Evolutionary conservation across 2,329 filamentous ascomycete genomes (phyloP), one percentile per base, ranked within the genome.

Genomic region (Biscogniauxia marginata): DNA sequence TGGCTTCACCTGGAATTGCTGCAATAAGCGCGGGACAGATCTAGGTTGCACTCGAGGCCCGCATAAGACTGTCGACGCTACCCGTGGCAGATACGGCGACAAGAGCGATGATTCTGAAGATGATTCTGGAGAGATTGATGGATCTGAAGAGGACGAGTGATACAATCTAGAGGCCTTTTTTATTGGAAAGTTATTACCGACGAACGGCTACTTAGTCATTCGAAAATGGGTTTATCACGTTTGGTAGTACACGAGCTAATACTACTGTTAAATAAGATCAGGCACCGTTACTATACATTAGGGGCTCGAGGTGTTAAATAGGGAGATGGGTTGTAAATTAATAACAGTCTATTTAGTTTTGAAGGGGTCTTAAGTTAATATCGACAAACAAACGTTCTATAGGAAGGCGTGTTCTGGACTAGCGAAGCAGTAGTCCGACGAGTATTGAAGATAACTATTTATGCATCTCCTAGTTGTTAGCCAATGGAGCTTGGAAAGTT

Each of bases 1-100:
- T 8, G 67, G 65, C 23, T 71, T 71, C 56, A 24, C 54, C 9
- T 73, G 69, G 71, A 23, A 39, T 18, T 73, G 70, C 50, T 72
- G 69, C 52, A 49, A 62, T 1, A 34, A 63, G 20, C 21, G 13
- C 5, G 60, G 57, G 7, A 47, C 49, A 3, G 43, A 34, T 8
- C n/a, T 11, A n/a, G 54, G 60, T 4, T 62, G 62, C 54, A 54
- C 22, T 19, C 45, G 48, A 3, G 58, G 60, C 1, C 48, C 22
- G 9, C 60, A 64, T 49, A 39, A 48, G n/a, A 52, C 54, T 16
- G 24, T 23, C 21, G 18, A 49, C 9, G 16, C 45, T 6, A 20
- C 20, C 3, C 30, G 22, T 19, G 52, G 25, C 9, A 34, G 46
- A n/a, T 53, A 53, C 21, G 18, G 45, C 20, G 18, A 9, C 18